Evolutionary conservation across 345 rosid genomes (phyloP), one percentile per base, ranked within the genome.

Genomic region (Gossypium rotundifolium): DNA sequence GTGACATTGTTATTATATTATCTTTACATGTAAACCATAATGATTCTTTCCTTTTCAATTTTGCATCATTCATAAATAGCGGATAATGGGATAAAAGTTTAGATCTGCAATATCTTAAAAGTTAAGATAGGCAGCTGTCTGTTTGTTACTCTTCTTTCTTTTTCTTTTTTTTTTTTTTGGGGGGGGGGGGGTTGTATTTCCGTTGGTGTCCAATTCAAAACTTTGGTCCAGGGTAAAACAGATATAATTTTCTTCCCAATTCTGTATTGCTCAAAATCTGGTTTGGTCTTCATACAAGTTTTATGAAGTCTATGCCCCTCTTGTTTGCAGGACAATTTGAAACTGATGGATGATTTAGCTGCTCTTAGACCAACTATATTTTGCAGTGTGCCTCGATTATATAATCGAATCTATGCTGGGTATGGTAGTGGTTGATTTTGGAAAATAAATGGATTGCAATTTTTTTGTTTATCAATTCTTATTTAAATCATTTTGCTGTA

Each of bases 371-470:
- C 98, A 33, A 94, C 98, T 13, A 10, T 94, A 74, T 94, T 94
- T 83, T 83, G 90, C 79, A 92, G 98, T 75, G 98, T 94, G 76
- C 98, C 98, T 83, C 93, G 98, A 63, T 80, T 94, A 71, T 94
- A 86, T 66, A 90, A 94, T 75, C 88, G 93, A 72, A 84, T 94
- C 71, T 92, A 90, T 86, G 89, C 88, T 55, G 93, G 97, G 98
- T 94, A 81, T 71, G 73, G 48, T 71, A 42, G 61, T 78, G 16
- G 44, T 68, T 46, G 57, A n/a, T 60, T 70, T 64, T 69, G 38
- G 52, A 51, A 70, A 20, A 61, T 65, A 38, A 44, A 17, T 66
- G 77, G 11, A 44, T 46, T 72, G 54, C n/a, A 65, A 1, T 46
- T 72, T 51, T 7, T 9, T 58, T 72, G 44, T 29, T 81, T 68